A percentile compares a stretch with the other conserved stretches of the same genome.
phyloP scores from a whole-genome alignment of 257 asterid species.

The Nemophila menziesii region DNA sequence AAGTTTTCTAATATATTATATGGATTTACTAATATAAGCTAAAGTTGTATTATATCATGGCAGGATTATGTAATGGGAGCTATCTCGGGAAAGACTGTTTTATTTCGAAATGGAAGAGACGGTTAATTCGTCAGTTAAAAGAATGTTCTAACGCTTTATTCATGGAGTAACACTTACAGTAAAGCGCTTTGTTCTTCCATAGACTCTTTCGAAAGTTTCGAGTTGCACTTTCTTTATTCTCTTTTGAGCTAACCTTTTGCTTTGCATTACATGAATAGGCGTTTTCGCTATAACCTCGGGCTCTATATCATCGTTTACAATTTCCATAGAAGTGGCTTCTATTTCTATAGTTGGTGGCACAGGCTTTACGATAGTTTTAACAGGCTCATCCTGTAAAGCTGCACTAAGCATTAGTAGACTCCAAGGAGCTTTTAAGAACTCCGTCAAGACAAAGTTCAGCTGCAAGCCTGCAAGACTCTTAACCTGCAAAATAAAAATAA shows the following conservation, averaged over 20 bases:
- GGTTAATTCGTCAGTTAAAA: too few species aligned
- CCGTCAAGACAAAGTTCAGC: slow-evolving; percentile 85
- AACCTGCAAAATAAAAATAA: slow-evolving; percentile 45
- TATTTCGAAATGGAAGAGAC: too few species aligned
- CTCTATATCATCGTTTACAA: slow-evolving; percentile 11
- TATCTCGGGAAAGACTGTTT: slow-evolving; percentile 60
- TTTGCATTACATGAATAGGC: slow-evolving; percentile 78
- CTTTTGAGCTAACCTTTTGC: slow-evolving; percentile 68
- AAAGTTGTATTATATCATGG: slow-evolving; percentile 8
- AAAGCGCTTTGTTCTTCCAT: slow-evolving; percentile 71
- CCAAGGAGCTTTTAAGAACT: slow-evolving; percentile 78
- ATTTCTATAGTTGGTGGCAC: slow-evolving; percentile 17
- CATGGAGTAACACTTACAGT: slow-evolving; percentile 94
- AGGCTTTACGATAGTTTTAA: slow-evolving; percentile 24
- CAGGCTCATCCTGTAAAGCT: slow-evolving; percentile 70
- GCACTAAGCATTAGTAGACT: slow-evolving; percentile 74
- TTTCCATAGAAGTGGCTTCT: slow-evolving; percentile 30
- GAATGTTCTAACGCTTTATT: too few species aligned
- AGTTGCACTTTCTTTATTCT: slow-evolving; percentile 77
- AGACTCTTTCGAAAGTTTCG: slow-evolving; percentile 76
- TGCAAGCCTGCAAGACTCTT: slow-evolving; percentile 79
- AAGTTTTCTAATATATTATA: background rate
- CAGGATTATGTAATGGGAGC: slow-evolving; percentile 89
- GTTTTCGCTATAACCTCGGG: slow-evolving; percentile 30
- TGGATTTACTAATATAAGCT: slow-evolving; percentile 1